phyloP scores from a whole-genome alignment of 805 yeast genomes.

The Wickerhamomyces mucosus region DNA sequence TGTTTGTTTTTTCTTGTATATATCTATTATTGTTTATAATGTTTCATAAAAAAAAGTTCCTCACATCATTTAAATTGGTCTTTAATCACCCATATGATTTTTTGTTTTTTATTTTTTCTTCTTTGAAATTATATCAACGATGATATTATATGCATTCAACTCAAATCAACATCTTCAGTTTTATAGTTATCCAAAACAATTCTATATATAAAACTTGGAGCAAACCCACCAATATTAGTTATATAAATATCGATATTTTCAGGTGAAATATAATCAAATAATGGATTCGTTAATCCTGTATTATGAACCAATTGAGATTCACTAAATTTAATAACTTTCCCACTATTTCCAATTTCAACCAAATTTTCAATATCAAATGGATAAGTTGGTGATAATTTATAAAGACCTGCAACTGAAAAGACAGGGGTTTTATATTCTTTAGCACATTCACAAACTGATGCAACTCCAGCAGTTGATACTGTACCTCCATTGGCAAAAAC shows the following conservation, averaged over 20 bases:
- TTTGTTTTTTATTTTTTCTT: too few species aligned
- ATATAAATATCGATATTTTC: conserved; percentile 90
- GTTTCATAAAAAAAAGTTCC: background rate
- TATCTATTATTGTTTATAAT: background rate
- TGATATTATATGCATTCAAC: too few species aligned
- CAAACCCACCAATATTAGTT: conserved; percentile 92
- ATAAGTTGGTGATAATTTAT: conserved; percentile 85
- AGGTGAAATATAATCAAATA: conserved; percentile 86
- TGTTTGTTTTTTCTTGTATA: too few species aligned
- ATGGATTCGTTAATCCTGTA: conserved; percentile 78
- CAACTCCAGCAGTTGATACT: conserved; percentile 80
- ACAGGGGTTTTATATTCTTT: conserved; percentile 95
- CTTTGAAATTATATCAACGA: too few species aligned
- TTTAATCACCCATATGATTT: too few species aligned
- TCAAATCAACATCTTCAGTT: conserved; percentile 66
- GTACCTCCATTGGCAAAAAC: conserved; percentile 97
- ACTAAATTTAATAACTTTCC: conserved; percentile 74
- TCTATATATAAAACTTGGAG: conserved; percentile 93
- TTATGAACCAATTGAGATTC: conserved; percentile 61
- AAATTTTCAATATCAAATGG: conserved; percentile 75
- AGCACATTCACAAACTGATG: conserved; percentile 92
- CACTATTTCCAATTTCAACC: conserved; percentile 89
- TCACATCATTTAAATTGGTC: too few species aligned
- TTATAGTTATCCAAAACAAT: conserved; percentile 91
- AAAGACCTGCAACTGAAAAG: conserved; percentile 88